Evolutionary conservation across 2,329 filamentous ascomycete genomes (phyloP).

Genomic region (Colletotrichum tropicale): DNA sequence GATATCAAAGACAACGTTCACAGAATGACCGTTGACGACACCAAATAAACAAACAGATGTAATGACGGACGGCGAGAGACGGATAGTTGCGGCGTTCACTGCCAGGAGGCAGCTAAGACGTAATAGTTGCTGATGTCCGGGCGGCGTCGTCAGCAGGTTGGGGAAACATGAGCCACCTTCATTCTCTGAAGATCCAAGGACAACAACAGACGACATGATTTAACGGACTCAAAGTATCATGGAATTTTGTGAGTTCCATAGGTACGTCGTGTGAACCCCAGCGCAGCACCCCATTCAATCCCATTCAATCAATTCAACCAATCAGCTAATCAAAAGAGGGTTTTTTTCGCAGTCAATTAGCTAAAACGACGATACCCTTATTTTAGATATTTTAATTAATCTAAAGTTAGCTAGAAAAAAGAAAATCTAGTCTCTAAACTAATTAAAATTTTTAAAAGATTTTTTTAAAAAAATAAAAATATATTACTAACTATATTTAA

Average conservation of each 20-base stretch:
- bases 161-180: fast-evolving
- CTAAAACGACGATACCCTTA: too few relatives aligned
- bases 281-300: too few relatives aligned
- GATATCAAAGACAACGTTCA: fast-evolving
- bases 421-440: too few relatives aligned
- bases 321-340: too few relatives aligned
- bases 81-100: background rate
- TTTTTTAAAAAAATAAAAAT: too few relatives aligned
- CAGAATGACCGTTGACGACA: background rate
- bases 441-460: too few relatives aligned
- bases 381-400: too few relatives aligned
- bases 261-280: background rate
- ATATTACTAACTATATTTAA: too few relatives aligned
- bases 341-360: too few relatives aligned
- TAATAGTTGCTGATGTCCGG: fast-evolving
- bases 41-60: background rate
- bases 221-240: background rate
- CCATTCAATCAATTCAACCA: too few relatives aligned
- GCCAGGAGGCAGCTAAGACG: background rate
- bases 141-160: background rate
- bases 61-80: too few relatives aligned
- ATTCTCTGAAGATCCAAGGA: background rate
- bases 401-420: too few relatives aligned
- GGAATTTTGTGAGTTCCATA: background rate
- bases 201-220: background rate